Percentiles rank a stretch among this genome's conserved stretches.
These are phyloP conservation scores for Mortierella claussenii DNA, from an alignment of 192 early-diverging fungal species.

Conservation along the genomic window DNA sequence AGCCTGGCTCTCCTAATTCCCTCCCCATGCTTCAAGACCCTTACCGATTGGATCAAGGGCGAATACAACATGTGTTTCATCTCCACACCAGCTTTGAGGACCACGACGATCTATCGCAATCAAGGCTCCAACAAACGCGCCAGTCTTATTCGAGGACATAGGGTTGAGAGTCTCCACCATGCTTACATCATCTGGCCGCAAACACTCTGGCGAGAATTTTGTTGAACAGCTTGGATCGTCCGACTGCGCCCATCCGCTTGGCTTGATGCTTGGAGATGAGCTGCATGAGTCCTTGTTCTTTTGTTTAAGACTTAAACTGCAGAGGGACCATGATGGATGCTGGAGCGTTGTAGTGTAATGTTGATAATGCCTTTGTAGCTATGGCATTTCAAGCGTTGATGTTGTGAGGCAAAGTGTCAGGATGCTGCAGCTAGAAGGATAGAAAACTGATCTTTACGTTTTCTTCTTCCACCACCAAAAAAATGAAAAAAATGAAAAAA, in stretches of 20 bases:
- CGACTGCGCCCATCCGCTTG: constrained; percentile 63
- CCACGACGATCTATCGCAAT: constrained; percentile 77
- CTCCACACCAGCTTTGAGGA: constrained; percentile 82
- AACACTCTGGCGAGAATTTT: constrained; percentile 64
- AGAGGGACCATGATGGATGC: constrained; percentile 49
- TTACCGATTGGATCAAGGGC: constrained; percentile 78
- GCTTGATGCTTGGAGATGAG: constrained; percentile 71
- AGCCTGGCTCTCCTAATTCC: constrained; percentile 79
- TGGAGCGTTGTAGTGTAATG: constrained; percentile 37
- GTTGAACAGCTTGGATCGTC: constrained; percentile 70
- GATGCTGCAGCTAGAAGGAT: background rate
- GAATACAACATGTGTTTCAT: constrained; percentile 79
- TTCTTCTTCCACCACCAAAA: background rate
- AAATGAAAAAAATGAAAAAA: background rate
- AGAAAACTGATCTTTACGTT: background rate
- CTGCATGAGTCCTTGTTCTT: constrained; percentile 72
- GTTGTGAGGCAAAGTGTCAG: no score
- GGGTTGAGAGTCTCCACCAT: constrained; percentile 76
- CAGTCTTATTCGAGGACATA: constrained; percentile 54
- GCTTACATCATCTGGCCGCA: constrained; percentile 72
- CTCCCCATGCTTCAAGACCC: constrained; percentile 66
- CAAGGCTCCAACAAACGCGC: constrained; percentile 77
- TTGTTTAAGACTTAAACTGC: constrained; percentile 60
- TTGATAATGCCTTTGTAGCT: background rate
- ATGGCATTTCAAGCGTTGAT: no score